Conservation (phyloP, 129 eudicot genomes). For the Lactuca sativa region DNA sequence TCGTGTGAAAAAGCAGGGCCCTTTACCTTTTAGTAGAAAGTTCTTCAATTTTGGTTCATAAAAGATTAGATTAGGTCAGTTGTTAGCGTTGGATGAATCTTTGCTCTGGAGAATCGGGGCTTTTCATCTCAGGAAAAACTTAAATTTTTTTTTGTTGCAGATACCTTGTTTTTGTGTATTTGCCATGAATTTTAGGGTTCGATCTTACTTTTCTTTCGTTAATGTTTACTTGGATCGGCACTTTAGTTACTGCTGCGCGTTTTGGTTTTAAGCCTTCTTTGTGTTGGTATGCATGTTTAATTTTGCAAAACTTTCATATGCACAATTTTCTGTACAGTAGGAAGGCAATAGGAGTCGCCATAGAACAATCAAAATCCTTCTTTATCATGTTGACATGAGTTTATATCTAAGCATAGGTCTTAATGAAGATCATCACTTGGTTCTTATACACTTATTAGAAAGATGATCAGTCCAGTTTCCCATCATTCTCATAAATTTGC, state of each 20-base stretch:
- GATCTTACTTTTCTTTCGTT: constrained; percentile 15
- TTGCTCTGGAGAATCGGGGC: constrained; percentile 16
- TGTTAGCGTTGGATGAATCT: not conserved
- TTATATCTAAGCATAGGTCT: no score
- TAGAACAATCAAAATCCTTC: no score
- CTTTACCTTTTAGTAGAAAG: constrained; percentile 13
- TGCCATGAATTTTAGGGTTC: constrained; percentile 16
- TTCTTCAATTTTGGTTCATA: not conserved
- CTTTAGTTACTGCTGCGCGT: not conserved
- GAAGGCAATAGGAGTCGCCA: not conserved
- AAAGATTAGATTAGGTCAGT: constrained; percentile 19
- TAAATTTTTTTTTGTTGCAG: not conserved
- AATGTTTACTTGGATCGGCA: not conserved
- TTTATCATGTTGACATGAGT: no score
- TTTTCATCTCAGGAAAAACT: constrained; percentile 4
- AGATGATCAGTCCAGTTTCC: no score
- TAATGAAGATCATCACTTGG: no score
- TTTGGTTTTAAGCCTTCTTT: constrained; percentile 5
- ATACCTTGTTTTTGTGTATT: constrained; percentile 3
- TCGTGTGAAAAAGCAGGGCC: not conserved
- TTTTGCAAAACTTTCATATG: constrained; percentile 1
- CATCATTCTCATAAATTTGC: no score
- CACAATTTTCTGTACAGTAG: not conserved
- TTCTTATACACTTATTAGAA: no score
- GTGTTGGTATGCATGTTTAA: not conserved